phyloP scores from a whole-genome alignment of 2,329 filamentous ascomycete species.

The Botrytis sinoallii region DNA sequence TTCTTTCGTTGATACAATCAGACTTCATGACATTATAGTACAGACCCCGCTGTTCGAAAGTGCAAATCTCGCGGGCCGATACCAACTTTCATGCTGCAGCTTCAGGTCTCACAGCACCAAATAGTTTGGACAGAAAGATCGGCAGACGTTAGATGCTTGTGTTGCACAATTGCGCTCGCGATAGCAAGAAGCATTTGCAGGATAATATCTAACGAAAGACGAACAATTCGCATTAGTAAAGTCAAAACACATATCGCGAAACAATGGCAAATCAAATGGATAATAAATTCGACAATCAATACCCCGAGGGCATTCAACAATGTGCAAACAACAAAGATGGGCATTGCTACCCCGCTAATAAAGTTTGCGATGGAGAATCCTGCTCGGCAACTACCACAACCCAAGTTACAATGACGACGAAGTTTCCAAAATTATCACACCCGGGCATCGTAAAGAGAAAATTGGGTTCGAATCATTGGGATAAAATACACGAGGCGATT shows the following conservation, averaged over 20 bases:
- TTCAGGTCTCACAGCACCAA: slow-evolving; percentile 5
- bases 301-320: neutral
- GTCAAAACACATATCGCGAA: neutral
- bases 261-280: neutral
- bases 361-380: slow-evolving; percentile 6
- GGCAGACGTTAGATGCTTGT: neutral
- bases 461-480: slow-evolving; percentile 33
- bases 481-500: slow-evolving; percentile 33
- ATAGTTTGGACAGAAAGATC: neutral
- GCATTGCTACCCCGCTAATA: slow-evolving; percentile 3
- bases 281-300: neutral
- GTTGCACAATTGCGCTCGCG: neutral
- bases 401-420: slow-evolving; percentile 19
- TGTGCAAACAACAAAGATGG: neutral
- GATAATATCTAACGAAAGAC: neutral
- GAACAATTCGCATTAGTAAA: neutral
- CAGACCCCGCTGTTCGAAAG: neutral
- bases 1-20: neutral
- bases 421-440: slow-evolving; percentile 30
- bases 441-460: slow-evolving; percentile 29
- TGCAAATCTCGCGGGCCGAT: slow-evolving; percentile 4
- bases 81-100: neutral
- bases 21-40: neutral
- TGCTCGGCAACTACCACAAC: slow-evolving; percentile 12
- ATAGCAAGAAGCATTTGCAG: slow-evolving; percentile 5